Conservation (phyloP, 1,284 basidiomycete species). For the Marasmius fiardii region DNA sequence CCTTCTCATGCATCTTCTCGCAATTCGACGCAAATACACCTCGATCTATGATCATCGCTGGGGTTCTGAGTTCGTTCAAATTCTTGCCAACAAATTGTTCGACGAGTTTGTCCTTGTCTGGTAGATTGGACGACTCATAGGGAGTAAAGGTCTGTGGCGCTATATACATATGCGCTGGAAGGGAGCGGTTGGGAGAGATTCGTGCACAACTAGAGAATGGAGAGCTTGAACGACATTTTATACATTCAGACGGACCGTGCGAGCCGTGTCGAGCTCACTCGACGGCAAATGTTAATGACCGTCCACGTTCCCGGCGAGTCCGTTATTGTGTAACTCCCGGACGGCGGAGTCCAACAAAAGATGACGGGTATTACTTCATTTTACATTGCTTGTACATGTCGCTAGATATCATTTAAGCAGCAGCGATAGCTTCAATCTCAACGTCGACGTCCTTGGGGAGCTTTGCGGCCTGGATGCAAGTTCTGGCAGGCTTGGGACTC, state of each 20-base stretch:
- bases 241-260: not conserved
- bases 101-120: conserved; percentile 53
- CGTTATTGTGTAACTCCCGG: too few relatives aligned
- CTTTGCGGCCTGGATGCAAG: conserved; percentile 76
- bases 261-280: not conserved
- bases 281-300: too few relatives aligned
- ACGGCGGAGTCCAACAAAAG: too few relatives aligned
- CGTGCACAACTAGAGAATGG: not conserved
- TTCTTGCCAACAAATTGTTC: conserved; percentile 59
- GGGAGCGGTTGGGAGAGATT: too few relatives aligned
- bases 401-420: conserved; percentile 12
- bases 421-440: conserved; percentile 75
- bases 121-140: conserved; percentile 35
- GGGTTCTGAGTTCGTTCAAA: conserved; percentile 65
- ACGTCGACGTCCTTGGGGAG: conserved; percentile 76
- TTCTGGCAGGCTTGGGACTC: conserved; percentile 72
- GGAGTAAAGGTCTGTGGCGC: conserved; percentile 48
- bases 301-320: too few relatives aligned
- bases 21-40: conserved; percentile 71
- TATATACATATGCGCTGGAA: conserved; percentile 9
- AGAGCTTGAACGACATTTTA: not conserved
- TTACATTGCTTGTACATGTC: not conserved
- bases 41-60: conserved; percentile 77
- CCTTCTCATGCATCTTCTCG: conserved; percentile 63
- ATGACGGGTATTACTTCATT: not conserved